These are phyloP conservation scores for Leucogyrophana mollusca DNA, from an alignment of 768 basidiomycete species.

Conservation along the genomic window DNA sequence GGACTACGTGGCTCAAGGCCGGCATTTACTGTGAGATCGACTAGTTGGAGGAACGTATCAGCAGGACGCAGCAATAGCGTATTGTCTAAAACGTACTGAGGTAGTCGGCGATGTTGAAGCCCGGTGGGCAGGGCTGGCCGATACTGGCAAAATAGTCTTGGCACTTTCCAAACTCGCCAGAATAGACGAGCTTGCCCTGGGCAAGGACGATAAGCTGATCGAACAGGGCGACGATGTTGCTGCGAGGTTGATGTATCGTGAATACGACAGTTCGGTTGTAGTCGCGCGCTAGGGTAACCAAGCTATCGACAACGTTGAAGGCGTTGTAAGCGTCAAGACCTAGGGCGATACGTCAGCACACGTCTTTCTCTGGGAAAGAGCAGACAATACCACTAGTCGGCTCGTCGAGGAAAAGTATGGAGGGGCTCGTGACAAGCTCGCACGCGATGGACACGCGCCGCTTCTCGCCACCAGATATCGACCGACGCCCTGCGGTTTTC, in stretches of 20 bases:
- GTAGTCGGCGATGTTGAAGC: slow-evolving; percentile 97
- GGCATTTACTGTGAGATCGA: slow-evolving; percentile 71
- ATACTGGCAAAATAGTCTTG: slow-evolving; percentile 79
- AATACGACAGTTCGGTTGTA: slow-evolving; percentile 96
- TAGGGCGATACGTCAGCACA: slow-evolving; percentile 25
- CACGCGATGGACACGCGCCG: slow-evolving; percentile 96
- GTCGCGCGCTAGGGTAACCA: slow-evolving; percentile 79
- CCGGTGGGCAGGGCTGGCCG: slow-evolving; percentile 83
- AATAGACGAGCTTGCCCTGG: slow-evolving; percentile 80
- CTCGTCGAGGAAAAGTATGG: slow-evolving; percentile 94
- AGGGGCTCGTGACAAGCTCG: slow-evolving; percentile 95
- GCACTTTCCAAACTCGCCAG: slow-evolving; percentile 72
- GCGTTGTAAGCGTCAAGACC: slow-evolving; percentile 96
- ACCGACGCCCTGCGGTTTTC: slow-evolving; percentile 59
- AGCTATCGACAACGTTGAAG: slow-evolving; percentile 87
- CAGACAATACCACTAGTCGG: slow-evolving; percentile 77
- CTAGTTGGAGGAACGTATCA: slow-evolving; percentile 32
- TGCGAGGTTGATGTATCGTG: slow-evolving; percentile 97
- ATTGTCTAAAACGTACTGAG: slow-evolving; percentile 62
- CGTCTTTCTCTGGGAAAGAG: background rate
- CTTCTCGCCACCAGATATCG: slow-evolving; percentile 98
- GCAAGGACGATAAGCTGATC: slow-evolving; percentile 89
- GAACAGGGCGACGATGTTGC: slow-evolving; percentile 95
- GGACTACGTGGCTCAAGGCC: slow-evolving; percentile 32
- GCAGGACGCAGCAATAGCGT: background rate